Evolutionary conservation across 257 asterid species (phyloP).

Genomic region (Ophiorrhiza pumila): DNA sequence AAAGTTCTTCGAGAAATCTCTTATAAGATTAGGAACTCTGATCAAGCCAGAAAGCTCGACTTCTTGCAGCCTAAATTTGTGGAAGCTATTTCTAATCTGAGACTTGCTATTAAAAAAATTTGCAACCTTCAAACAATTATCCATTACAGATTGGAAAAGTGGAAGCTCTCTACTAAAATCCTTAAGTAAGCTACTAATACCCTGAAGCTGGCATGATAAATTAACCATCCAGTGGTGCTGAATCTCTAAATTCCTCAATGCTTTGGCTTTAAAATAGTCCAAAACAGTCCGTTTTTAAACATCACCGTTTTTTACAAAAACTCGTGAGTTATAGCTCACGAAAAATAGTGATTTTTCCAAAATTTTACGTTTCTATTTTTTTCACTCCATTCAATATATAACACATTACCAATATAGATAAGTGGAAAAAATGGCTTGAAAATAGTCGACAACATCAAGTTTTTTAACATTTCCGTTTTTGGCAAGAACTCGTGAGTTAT

Average conservation of each 20-base stretch:
- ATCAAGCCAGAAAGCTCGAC: slow-evolving; percentile 46
- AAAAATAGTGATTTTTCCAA: no score
- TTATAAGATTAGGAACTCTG: slow-evolving; percentile 52
- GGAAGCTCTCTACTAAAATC: slow-evolving; percentile 70
- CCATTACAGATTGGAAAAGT: slow-evolving; percentile 49
- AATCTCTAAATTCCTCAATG: slow-evolving; percentile 60
- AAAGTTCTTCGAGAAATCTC: slow-evolving; percentile 43
- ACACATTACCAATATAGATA: no score
- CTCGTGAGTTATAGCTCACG: no score
- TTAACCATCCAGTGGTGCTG: slow-evolving; percentile 82
- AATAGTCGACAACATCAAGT: no score
- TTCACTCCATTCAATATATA: no score
- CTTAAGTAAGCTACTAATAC: slow-evolving; percentile 61
- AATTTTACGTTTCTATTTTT: no score
- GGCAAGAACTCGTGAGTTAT: no score
- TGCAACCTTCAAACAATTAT: slow-evolving; percentile 61
- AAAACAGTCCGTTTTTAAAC: no score
- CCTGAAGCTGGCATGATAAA: slow-evolving; percentile 69
- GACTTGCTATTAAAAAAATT: slow-evolving; percentile 52
- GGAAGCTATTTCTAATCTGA: slow-evolving; percentile 58
- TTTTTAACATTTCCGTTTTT: no score
- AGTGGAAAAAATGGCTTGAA: no score
- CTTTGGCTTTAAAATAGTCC: slow-evolving; percentile 64
- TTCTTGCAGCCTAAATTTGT: slow-evolving; percentile 55
- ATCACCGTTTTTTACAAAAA: no score